Evolutionary conservation across 495 filamentous ascomycete genomes (phyloP).

Genomic region (Tuber melanosporum): DNA sequence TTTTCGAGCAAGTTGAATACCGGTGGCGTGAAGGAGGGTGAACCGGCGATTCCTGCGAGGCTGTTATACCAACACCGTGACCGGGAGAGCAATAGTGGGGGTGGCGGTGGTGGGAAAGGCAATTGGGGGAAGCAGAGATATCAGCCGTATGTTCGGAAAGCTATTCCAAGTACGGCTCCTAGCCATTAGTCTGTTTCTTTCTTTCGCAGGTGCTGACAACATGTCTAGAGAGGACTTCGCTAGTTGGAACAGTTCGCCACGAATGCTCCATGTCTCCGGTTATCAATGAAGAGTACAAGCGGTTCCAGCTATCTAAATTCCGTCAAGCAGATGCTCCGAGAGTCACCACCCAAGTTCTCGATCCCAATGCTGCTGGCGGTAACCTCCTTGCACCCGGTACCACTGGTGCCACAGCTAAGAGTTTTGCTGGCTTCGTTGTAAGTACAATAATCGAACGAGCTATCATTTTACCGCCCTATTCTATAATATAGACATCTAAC

Average conservation of each 20-base stretch:
- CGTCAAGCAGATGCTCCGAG: slow-evolving; percentile 60
- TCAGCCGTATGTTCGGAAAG: slow-evolving; percentile 65
- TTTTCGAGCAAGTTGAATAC: slow-evolving; percentile 56
- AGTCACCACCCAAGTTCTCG: slow-evolving; percentile 49
- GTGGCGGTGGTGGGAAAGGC: slow-evolving; percentile 41
- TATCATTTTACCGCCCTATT: not conserved
- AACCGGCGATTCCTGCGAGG: slow-evolving; percentile 44
- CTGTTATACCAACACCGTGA: slow-evolving; percentile 48
- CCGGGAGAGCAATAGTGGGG: slow-evolving; percentile 47
- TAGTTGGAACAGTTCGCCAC: slow-evolving; percentile 65
- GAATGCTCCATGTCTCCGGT: slow-evolving; percentile 73
- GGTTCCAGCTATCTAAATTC: slow-evolving; percentile 55
- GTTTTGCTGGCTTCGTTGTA: slow-evolving; percentile 56
- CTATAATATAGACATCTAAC: slow-evolving; percentile 14
- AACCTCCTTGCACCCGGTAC: slow-evolving; percentile 50
- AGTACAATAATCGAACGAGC: slow-evolving; percentile 33
- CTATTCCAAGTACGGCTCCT: slow-evolving; percentile 66
- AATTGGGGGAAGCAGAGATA: slow-evolving; percentile 55
- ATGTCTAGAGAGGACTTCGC: slow-evolving; percentile 65
- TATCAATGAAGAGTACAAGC: slow-evolving; percentile 63
- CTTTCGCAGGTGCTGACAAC: slow-evolving; percentile 6
- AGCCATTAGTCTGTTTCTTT: not conserved
- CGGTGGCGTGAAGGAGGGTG: slow-evolving; percentile 44
- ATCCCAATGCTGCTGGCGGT: slow-evolving; percentile 43
- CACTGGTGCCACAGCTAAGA: slow-evolving; percentile 44